Base-by-base conservation (phyloP, 371 early-diverging fungal genomes). In the Syncephalis fuscata region DNA sequence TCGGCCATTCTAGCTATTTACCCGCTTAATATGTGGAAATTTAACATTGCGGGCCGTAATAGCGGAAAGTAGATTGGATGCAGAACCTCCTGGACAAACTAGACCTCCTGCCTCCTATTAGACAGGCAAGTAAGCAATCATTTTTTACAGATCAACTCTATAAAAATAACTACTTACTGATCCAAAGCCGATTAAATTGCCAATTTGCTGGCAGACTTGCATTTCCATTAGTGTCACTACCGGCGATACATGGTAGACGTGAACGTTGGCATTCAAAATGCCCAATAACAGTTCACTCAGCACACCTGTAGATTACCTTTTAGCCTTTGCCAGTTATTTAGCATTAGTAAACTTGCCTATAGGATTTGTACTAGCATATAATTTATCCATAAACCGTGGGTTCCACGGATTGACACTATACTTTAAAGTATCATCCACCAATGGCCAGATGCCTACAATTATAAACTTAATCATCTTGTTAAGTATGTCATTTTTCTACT, bases 321-420 rank as follows among this genome's bases (percentile, higher is more conserved):
- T 16, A 49, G 4, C 16, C 4, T 17, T 15, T 16, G 7, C 7
- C 19, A 14, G 23, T 15, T 20, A 5, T 26, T 14, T 15, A 17
- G 11, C 14, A 45, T 16, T 43, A 1, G 16, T 7, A 20, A 21
- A 41, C 39, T 19, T 49, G 50, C 62, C 66, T 54, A 85, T 76
- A 7, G 87, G 82, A 40, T 80, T 79, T 0, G 82, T 74, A 1
- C 82, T 77, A 8, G 91, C 75, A 53, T 88, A 90, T 7, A 90
- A 63, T 53, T 88, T 90, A 60, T 87, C 88, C 68, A 88, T 65
- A 52, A 88, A 90, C 16, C 78, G 58, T 9, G 81, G 78, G 60
- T 80, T 78, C 76, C 80, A 82, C n/a, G 71, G 59, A 54, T 76
- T 70, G 45, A 78, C 74, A 54, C 73, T 78, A 54, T 69, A 66